Base-by-base conservation (phyloP, 2,329 filamentous ascomycete genomes). In the Coccinonectria pachysandricola region DNA sequence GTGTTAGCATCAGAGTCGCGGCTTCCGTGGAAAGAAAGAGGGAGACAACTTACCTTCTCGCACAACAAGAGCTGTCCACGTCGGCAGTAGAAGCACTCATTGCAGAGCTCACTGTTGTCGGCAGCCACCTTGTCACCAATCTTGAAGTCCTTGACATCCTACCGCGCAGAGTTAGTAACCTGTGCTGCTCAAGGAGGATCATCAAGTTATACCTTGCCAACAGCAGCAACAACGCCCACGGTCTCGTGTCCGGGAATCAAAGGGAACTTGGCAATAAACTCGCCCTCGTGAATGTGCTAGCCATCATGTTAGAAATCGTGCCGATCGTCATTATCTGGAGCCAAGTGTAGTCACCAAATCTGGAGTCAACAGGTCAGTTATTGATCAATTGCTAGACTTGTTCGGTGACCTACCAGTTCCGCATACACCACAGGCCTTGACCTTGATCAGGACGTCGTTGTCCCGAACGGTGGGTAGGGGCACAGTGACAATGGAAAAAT, bases 21-120 rank as follows among this genome's bases (percentile, higher is more conserved):
- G 11, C 7, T 3, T 2, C 17, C 5, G 15, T 15, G 22, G n/a
- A 26, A 22, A 24, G 22, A 16, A 7, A 15, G 7, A 19, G 4
- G 23, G 9, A 15, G 3, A 10, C n/a, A 8, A 34, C 51, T 30
- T 29, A 56, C 50, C 40, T 78, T 65, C 53, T 80, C 75, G 51
- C 78, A 84, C 30, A 81, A 68, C 23, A 82, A 56, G 15, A 71
- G 63, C 48, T 81, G 66, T 27, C 77, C 75, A 30, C 75, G 70
- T 37, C 72, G 70, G 59, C 78, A 83, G 60, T 81, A 80, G 63
- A 79, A 80, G 58, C 78, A 83, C 52, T 76, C 68, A 24, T 70
- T 71, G 53, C 78, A 83, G 21, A 80, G 67, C 50, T 81, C 70
- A 10, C 70, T 69, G 50, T 75, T 75, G 43, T 75, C 71, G 18